Evolutionary conservation across 495 filamentous ascomycete genomes (phyloP), one percentile per base, ranked within the genome.

Genomic region (Neurospora sp.): DNA sequence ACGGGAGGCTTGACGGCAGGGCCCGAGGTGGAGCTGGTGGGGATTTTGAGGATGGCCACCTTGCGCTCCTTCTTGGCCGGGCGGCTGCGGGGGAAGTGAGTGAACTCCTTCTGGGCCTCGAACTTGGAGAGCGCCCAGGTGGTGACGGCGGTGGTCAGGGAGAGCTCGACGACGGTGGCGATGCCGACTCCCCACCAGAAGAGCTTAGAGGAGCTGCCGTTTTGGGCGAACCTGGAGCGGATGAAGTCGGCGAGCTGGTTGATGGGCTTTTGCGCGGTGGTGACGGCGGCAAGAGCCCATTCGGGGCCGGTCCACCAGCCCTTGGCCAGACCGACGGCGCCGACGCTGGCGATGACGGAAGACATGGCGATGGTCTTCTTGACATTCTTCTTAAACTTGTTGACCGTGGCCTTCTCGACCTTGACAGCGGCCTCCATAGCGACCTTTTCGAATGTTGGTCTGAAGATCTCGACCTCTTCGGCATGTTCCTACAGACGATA

Each of bases 1-100:
- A 19, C 13, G 24, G 54, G 24, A 36, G 85, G 76, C 83, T 85
- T 15, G 82, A 75, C 21, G 81, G 34, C 75, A 78, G 45, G 72
- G 72, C 38, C 54, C 13, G 54, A 34, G 80, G 82, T n/a, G 81
- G 81, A 39, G 81, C 81, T 19, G 38, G 81, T 80, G 28, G 77
- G 69, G 37, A 69, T 54, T 2, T 31, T n/a, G 31, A 36, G 11
- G 13, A 70, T 28, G 19, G 40, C 31, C 38, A 62, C 8, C 28
- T 37, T 21, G 15, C 45, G 38, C 5, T 54, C 70, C 31, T 69
- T 28, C 19, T 24, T 43, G 2, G 76, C 54, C 0, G 36, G 7
- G 4, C 71, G 76, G 9, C 62, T 45, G 1, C 73, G 34, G 6
- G 76, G 9, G 70, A 69, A 70, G 73, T 74, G 62, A 4, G 72